Evolutionary conservation across 1,284 basidiomycete genomes (phyloP), one percentile per base, ranked within the genome.

Genomic region (Pyrrhoderma lamaoense): DNA sequence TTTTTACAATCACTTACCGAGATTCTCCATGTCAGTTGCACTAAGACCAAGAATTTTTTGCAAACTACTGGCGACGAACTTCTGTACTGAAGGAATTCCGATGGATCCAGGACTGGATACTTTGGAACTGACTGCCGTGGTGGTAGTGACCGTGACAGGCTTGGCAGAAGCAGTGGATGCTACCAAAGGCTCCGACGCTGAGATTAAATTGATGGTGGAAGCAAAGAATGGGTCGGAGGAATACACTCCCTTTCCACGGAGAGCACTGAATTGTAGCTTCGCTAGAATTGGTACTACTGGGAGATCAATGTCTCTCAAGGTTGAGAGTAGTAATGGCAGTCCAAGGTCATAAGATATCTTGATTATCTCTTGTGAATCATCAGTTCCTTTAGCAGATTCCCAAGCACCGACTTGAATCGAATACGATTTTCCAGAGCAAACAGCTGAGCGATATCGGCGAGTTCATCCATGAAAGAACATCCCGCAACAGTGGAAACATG

Each of bases 401-500:
- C 62, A 64, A 3, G 62, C 57, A 21, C 65, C 65, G 2, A 67
- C 56, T 49, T 67, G 64, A 3, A 67, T 47, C 2, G 64, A 66
- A 2, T 60, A 55, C 19, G 59, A 60, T 11, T 62, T 62, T 7
- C 63, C 60, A 4, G 23, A 11, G 5, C 21, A 40, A n/a, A 52
- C 50, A 40, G 57, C 57, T 22, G 59, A 63, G 8, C 64, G 60
- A 48, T 62, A 59, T 5, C 58, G 46, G 64, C 65, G 4, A 67
- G 59, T 2, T 60, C 56, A 51, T 67, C 65, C 53, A 67, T 59
- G 56, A 63, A 66, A 0, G 64, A 51, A 53, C 65, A 64, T 16
- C 59, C 64, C 25, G 63, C 59, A 21, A 65, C 62, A 50, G 61
- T 62, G 1, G 62, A 61, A 11, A 63, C 49, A 42, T 66, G 63